Base-by-base conservation (phyloP, 352 stramenopile genomes). In the Phytophthora meadii region DNA sequence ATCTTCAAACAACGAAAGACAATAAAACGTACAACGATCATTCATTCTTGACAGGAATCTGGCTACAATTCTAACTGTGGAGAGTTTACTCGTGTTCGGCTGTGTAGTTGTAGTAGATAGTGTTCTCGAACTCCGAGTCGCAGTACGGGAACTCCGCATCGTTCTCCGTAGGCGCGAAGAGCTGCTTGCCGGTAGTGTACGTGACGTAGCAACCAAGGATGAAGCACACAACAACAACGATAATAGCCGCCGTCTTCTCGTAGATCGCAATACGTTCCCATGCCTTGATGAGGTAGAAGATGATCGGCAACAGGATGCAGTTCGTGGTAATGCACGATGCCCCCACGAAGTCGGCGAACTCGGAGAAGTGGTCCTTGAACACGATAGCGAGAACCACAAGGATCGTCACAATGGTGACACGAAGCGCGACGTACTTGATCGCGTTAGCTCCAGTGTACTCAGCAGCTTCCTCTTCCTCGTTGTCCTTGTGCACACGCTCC, bases 201-300 rank as follows among this genome's bases (percentile, higher is more conserved):
- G 71, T 74, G 39, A 79, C 67, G 50, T 79, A 79, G 58, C 66
- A 75, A 2, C 70, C 66, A 7, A 76, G 53, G 14, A 68, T 27
- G 34, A 58, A 76, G 54, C 70, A 76, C 2, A 76, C 57, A n/a
- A 78, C 50, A 10, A 76, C 54, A n/a, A 76, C 63, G 3, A 74
- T 37, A 22, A 54, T 39, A 7, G 57, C 71, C 7, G 67, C 57
- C 3, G 55, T 27, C 62, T 76, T 76, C 34, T 79, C 70, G 37
- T 70, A 79, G n/a, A 74, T 24, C 0, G 67, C 58, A 7, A 89
- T 50, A 10, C 62, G 68, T 19, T 57, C 57, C 78, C 79, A 88
- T n/a, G 80, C 28, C 73, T 84, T 86, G 54, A 86, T 87, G 41
- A 89, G 65, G 76, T 90, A 90, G 55, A 90, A 88, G 2, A 78